phyloP scores from a whole-genome alignment of 768 basidiomycete species.

The Tubosaeta sp. region DNA sequence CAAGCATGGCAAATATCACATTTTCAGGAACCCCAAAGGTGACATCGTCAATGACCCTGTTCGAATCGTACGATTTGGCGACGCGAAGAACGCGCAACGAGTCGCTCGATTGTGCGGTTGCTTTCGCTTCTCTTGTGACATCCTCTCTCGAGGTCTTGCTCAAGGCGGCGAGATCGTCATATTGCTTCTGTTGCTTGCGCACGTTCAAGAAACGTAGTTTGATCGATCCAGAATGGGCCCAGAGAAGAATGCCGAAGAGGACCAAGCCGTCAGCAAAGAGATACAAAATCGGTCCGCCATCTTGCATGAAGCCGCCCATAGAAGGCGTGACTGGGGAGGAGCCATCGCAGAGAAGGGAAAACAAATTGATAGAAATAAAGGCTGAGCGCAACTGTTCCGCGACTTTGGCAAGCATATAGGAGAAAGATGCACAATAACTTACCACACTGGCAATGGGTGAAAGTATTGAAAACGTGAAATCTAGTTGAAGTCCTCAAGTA shows the following conservation, averaged over 20 bases:
- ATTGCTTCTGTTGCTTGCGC: not conserved
- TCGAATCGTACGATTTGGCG: conserved; percentile 54
- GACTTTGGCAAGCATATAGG: not conserved
- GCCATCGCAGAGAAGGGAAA: conserved; percentile 68
- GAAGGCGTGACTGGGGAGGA: conserved; percentile 43
- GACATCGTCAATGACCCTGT: conserved; percentile 68
- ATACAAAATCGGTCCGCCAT: conserved; percentile 73
- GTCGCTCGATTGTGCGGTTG: conserved; percentile 47
- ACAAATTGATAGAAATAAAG: conserved; percentile 77
- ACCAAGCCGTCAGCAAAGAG: conserved; percentile 50
- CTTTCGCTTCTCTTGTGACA: conserved; percentile 50
- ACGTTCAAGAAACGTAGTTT: not conserved
- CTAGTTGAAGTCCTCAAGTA: conserved; percentile 15
- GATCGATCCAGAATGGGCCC: not conserved
- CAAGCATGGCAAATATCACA: conserved; percentile 68
- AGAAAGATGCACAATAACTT: too few relatives aligned
- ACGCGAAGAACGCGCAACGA: conserved; percentile 59
- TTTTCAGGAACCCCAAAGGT: conserved; percentile 61
- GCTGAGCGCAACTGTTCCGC: conserved; percentile 52
- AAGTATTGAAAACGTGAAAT: conserved; percentile 55
- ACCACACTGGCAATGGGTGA: too few relatives aligned
- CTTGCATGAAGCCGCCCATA: conserved; percentile 52
- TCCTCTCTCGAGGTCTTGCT: conserved; percentile 38
- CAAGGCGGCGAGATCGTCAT: conserved; percentile 8
- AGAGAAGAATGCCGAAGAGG: not conserved